phyloP scores from a whole-genome alignment of 164 flowering plant genomes.

The Vitis riparia region DNA sequence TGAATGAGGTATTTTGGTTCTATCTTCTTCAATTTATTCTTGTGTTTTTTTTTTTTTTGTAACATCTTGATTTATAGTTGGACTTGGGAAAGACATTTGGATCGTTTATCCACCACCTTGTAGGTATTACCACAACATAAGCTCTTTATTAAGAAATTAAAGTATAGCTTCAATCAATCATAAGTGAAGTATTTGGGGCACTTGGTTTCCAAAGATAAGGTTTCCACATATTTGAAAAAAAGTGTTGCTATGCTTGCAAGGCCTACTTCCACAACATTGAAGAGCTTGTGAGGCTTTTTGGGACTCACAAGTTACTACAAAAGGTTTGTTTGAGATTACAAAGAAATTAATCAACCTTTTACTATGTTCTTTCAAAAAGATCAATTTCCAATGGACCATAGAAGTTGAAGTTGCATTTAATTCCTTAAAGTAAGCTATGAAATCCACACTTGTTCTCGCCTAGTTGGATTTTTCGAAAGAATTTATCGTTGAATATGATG shows the following conservation, averaged over 20 bases:
- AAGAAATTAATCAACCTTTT: neutral
- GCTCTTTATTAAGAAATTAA: neutral
- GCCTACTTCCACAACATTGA: neutral
- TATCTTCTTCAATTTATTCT: neutral
- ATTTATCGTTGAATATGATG: slow-evolving; percentile 1
- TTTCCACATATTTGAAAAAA: neutral
- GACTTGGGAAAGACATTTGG: neutral
- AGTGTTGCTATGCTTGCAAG: neutral
- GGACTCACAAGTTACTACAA: slow-evolving; percentile 1
- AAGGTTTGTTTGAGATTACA: neutral
- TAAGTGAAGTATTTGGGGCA: slow-evolving; percentile 10
- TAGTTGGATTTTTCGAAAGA: neutral
- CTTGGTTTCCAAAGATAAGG: neutral
- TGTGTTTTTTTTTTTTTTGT: neutral
- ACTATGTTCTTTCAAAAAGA: neutral
- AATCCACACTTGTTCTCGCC: neutral
- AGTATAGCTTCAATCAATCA: neutral
- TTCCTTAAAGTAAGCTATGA: neutral
- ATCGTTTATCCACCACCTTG: neutral
- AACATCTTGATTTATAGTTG: slow-evolving; percentile 6
- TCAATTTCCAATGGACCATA: neutral
- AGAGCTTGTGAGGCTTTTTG: neutral
- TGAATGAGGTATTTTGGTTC: neutral
- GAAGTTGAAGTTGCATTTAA: neutral
- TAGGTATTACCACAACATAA: neutral